Percentiles rank a stretch among this genome's conserved stretches.
These are phyloP conservation scores for Aspergillus hancockii DNA, from an alignment of 495 filamentous ascomycete species.

Conservation along the genomic window DNA sequence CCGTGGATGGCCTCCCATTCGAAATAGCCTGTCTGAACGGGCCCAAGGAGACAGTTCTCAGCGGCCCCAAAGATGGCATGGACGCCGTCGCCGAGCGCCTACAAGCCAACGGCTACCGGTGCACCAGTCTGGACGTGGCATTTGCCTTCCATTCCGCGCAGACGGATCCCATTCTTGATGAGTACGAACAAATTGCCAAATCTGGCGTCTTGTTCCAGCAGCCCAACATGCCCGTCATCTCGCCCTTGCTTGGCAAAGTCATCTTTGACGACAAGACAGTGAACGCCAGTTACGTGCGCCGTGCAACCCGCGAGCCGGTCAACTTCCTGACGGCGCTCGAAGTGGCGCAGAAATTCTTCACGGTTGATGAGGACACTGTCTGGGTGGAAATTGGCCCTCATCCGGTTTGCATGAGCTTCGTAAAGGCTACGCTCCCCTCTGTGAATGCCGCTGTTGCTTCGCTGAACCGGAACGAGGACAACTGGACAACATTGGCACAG, in stretches of 20 bases:
- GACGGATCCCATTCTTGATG: conserved; percentile 50
- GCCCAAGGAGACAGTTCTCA: too few relatives aligned
- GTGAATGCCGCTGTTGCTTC: conserved; percentile 46
- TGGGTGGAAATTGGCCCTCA: conserved; percentile 44
- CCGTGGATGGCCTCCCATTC: too few relatives aligned
- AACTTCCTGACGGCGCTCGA: conserved; percentile 28
- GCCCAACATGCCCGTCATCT: conserved; percentile 29
- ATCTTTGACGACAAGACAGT: conserved; percentile 24
- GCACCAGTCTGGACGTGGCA: conserved; percentile 44
- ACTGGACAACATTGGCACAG: conserved; percentile 56
- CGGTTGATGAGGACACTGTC: conserved; percentile 24
- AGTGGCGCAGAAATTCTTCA: conserved; percentile 16
- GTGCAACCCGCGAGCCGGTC: conserved; percentile 29
- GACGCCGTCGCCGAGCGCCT: conserved; percentile 11
- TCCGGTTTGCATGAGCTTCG: conserved; percentile 31
- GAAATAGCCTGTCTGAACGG: too few relatives aligned
- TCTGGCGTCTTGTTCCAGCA: conserved; percentile 38
- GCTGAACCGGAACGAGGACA: conserved; percentile 37
- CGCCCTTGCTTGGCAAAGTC: conserved; percentile 26
- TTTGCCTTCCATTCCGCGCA: conserved; percentile 59
- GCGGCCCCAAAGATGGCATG: conserved; percentile 15
- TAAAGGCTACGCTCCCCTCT: conserved; percentile 22
- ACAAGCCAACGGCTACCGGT: conserved; percentile 17
- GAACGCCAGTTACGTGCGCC: conserved; percentile 27
- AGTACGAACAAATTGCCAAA: conserved; percentile 36